Base-by-base conservation (phyloP, 805 yeast genomes). In the Blastobotrys peoriensis region DNA sequence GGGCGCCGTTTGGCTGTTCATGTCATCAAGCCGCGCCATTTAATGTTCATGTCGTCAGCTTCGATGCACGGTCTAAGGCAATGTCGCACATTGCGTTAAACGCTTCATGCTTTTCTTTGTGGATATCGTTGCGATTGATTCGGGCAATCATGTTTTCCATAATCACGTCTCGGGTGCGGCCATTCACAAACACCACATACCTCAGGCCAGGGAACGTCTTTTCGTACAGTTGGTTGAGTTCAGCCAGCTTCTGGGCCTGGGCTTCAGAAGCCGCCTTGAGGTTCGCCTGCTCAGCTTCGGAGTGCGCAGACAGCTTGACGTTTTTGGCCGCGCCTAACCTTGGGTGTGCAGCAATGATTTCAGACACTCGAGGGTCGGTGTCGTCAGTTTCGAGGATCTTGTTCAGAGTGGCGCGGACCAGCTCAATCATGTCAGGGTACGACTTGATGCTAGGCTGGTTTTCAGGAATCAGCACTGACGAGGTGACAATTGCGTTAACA, bases 61-160 rank as follows among this genome's bases (percentile, higher is more conserved):
- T 55, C n/a, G 27, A 23, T 3, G 81, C 81, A 46, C 97, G 70
- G 64, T 87, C 96, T 20, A 73, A 54, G 0, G 96, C 96, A 45
- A 88, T 89, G 62, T 86, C 94, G 62, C 95, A 86, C 95, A 88
- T 86, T 19, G 95, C 96, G 51, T 79, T 69, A 53, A 86, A 76
- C 0, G 95, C 94, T 38, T 79, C 83, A 5, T 46, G 37, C 45
- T 78, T 73, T 61, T 89, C 97, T 25, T 51, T 42, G 4, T 53
- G 59, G 46, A 76, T 70, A 55, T 81, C 75, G n/a, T 66, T 67
- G 42, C 82, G 68, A 1, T 61, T 63, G 2, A 88, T 83, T 50
- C 93, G 71, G 25, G 48, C 47, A 38, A 61, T 60, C 86, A 85
- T 83, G 50, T 78, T 68, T 20, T 63, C 63, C 78, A 86, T 81